Evolutionary conservation across 1,284 basidiomycete genomes (phyloP), one percentile per base, ranked within the genome.

Genomic region (Puccinia hordei): DNA sequence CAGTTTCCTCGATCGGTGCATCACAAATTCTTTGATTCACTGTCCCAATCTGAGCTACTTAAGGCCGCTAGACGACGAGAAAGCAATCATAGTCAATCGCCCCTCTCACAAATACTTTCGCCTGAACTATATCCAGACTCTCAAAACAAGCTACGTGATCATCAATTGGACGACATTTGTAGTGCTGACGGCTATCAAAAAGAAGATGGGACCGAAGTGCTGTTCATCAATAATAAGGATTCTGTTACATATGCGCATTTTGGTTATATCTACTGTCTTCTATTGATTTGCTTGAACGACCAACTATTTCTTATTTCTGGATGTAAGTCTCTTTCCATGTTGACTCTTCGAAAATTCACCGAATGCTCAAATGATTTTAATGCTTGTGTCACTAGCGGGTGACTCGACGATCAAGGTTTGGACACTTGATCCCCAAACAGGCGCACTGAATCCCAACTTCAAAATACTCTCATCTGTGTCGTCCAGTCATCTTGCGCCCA

Each of bases 11-110:
- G 74, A 17, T 51, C 61, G 22, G n/a, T 63, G 10, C 77, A 80
- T 73, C 79, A 80, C 63, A 80, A 80, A 68, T 80, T 80, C 53
- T 80, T 80, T 33, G 79, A 80, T 74, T 80, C 79, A 13, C 35
- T 73, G 51, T 80, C 79, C 1, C 79, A 80, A 74, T 72, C 79
- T 44, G 79, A 80, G 57, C 35, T 80, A 22, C 38, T 80, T 5
- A 80, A 74, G 55, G 79, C 79, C 13, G 79, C 79, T 8, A 51
- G 79, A 57, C 69, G 59, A 15, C 38, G 77, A 53, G 77, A 80
- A 44, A 46, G 33, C 30, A 69, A 69, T 49, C 44, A 61, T 30
- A 46, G 35, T 71, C 76, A 27, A 78, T 69, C 65, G 44, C 68
- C 66, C 15, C 61, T 33, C 44, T 63, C 27, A 30, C 38, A 41